phyloP scores from a whole-genome alignment of 345 rosid species.

The Arabidopsis arenosa region DNA sequence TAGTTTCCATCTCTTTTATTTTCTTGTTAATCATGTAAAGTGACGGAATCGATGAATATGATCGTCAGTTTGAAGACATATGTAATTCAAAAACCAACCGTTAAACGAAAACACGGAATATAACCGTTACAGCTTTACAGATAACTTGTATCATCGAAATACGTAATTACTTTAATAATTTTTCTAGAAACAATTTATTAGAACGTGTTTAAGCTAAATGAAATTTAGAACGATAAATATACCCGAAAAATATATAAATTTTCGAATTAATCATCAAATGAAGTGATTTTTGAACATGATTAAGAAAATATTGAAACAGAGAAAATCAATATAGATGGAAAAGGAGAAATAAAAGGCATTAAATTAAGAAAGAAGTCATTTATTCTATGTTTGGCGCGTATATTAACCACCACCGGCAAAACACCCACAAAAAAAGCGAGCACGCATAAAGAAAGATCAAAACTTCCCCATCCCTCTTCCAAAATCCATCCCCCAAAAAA shows the following conservation, averaged over 20 bases:
- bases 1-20: too few species aligned
- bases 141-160: background rate
- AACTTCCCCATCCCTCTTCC: slow-evolving; percentile 35
- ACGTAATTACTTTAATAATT: background rate
- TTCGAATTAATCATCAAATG: background rate
- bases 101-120: background rate
- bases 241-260: background rate
- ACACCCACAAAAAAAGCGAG: slow-evolving; percentile 44
- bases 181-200: background rate
- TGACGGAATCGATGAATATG: too few species aligned
- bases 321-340: background rate
- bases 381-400: slow-evolving; percentile 69
- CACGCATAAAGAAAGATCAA: slow-evolving; percentile 48
- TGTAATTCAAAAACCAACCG: background rate
- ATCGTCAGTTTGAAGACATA: background rate
- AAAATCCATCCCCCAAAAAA: slow-evolving; percentile 4
- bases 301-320: too few species aligned
- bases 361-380: slow-evolving; percentile 42
- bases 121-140: background rate
- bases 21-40: too few species aligned
- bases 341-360: background rate
- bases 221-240: background rate
- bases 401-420: slow-evolving; percentile 52
- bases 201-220: background rate
- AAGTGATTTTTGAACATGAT: too few species aligned